phyloP scores from a whole-genome alignment of 2,329 filamentous ascomycete species.

The Pseudogymnoascus sp. region DNA sequence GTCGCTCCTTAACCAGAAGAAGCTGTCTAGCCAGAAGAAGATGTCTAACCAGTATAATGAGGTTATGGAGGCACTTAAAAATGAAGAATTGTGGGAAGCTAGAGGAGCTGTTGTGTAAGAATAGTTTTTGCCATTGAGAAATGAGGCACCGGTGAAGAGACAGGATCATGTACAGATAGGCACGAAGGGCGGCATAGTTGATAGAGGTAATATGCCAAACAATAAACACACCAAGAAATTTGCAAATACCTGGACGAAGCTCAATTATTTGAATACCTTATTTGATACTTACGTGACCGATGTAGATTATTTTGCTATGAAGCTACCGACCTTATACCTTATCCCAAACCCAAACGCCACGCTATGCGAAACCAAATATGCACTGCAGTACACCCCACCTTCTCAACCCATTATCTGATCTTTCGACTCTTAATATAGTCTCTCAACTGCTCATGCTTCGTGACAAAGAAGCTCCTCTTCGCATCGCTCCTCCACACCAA shows the following conservation, averaged over 20 bases:
- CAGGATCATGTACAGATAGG: background rate
- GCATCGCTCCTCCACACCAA: constrained; percentile 77
- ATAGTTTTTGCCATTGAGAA: background rate
- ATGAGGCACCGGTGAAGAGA: background rate
- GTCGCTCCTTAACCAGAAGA: background rate
- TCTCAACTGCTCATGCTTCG: constrained; percentile 78
- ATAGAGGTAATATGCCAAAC: background rate
- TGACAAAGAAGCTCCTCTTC: constrained; percentile 84
- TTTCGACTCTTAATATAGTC: constrained; percentile 66
- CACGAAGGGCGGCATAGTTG: background rate
- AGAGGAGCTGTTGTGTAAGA: background rate
- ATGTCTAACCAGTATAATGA: background rate
- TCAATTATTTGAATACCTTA: background rate
- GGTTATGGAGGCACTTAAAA: background rate
- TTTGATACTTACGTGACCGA: background rate
- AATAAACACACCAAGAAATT: background rate
- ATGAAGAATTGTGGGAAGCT: background rate
- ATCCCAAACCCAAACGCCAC: constrained; percentile 7
- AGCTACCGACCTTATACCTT: background rate
- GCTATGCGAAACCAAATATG: constrained; percentile 7
- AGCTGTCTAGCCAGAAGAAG: background rate
- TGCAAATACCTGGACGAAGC: background rate
- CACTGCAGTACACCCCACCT: background rate
- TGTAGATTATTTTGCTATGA: constrained; percentile 2
- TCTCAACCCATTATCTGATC: constrained; percentile 29